A percentile compares a stretch with the other conserved stretches of the same genome.
Evolutionary conservation across 2,329 filamentous ascomycete genomes (phyloP).

Genomic region (Dothideomycetes sp.): DNA sequence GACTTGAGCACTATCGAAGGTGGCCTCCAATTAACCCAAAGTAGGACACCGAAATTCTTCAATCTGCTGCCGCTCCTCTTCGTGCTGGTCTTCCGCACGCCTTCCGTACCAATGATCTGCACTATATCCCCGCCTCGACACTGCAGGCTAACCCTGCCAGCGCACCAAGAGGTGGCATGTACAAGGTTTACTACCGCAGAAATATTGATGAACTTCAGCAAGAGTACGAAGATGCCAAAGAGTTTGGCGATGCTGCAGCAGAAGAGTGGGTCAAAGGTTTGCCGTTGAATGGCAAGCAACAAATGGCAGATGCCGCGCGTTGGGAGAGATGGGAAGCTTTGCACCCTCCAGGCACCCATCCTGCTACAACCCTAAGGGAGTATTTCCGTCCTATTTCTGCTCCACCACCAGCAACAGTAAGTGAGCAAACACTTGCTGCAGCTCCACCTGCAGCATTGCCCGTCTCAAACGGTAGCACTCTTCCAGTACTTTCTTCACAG

Average conservation of each 20-base stretch:
- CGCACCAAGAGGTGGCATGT: slow-evolving; percentile 40
- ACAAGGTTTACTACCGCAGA: slow-evolving; percentile 54
- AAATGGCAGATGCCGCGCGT: slow-evolving; percentile 50
- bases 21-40: slow-evolving; percentile 7
- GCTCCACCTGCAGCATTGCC: neutral
- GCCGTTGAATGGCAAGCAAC: slow-evolving; percentile 48
- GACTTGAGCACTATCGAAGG: slow-evolving; percentile 6
- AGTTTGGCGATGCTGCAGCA: slow-evolving; percentile 54
- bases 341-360: slow-evolving; percentile 16
- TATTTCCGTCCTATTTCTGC: slow-evolving; percentile 19
- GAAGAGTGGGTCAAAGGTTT: slow-evolving; percentile 76
- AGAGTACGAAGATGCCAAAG: slow-evolving; percentile 53
- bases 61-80: slow-evolving; percentile 51
- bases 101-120: slow-evolving; percentile 49
- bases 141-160: slow-evolving; percentile 41
- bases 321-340: slow-evolving; percentile 64
- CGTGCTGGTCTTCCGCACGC: slow-evolving; percentile 60
- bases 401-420: neutral
- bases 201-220: slow-evolving; percentile 52
- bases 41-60: slow-evolving; percentile 59
- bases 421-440: slow-evolving; percentile 1
- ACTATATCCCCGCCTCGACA: slow-evolving; percentile 47
- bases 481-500: slow-evolving; percentile 5
- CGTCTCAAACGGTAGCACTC: slow-evolving; percentile 1
- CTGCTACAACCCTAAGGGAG: slow-evolving; percentile 20